A percentile compares a stretch with the other conserved stretches of the same genome.
These are phyloP conservation scores for Hypomontagnella submonticulosa DNA, from an alignment of 495 filamentous ascomycete genomes.

Conservation along the genomic window DNA sequence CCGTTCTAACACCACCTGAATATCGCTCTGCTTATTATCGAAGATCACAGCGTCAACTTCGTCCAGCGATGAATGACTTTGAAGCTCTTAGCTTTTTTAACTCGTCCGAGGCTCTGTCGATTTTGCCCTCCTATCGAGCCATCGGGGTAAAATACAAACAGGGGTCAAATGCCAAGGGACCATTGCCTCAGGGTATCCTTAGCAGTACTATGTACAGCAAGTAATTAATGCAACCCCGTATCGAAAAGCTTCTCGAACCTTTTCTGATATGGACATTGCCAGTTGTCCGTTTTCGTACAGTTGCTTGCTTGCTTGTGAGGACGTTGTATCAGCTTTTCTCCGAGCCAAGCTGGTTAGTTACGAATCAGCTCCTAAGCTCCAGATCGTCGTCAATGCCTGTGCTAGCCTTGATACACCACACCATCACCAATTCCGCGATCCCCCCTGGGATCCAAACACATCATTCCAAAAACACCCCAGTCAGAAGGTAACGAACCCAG, in stretches of 20 bases:
- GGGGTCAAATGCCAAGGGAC: constrained; percentile 34
- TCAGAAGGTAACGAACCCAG: constrained; percentile 23
- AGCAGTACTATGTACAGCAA: constrained; percentile 11
- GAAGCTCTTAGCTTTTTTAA: constrained; percentile 12
- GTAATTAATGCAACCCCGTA: constrained; percentile 42
- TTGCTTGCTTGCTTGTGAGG: constrained; percentile 9
- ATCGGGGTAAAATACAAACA: constrained; percentile 14
- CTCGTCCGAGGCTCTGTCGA: constrained; percentile 44
- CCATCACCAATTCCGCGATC: constrained; percentile 27
- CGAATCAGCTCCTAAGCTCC: constrained; percentile 15
- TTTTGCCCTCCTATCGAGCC: constrained; percentile 35
- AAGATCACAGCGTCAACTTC: constrained; percentile 21
- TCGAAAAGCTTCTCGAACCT: constrained; percentile 40
- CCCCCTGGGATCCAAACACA: constrained; percentile 33
- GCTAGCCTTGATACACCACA: constrained; percentile 29
- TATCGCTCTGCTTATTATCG: background rate
- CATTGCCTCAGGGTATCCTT: constrained; percentile 33
- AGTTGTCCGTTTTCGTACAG: constrained; percentile 16
- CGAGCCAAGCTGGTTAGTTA: constrained; percentile 28
- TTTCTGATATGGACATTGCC: constrained; percentile 26
- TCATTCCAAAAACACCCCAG: constrained; percentile 38
- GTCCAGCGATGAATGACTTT: constrained; percentile 2
- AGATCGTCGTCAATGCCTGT: constrained; percentile 30
- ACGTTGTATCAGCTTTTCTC: constrained; percentile 29
- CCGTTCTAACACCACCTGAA: background rate